Percentiles rank a stretch among this genome's conserved stretches.
Evolutionary conservation across 768 basidiomycete genomes (phyloP).

Genomic region (Pseudohyphozyma bogoriensis): DNA sequence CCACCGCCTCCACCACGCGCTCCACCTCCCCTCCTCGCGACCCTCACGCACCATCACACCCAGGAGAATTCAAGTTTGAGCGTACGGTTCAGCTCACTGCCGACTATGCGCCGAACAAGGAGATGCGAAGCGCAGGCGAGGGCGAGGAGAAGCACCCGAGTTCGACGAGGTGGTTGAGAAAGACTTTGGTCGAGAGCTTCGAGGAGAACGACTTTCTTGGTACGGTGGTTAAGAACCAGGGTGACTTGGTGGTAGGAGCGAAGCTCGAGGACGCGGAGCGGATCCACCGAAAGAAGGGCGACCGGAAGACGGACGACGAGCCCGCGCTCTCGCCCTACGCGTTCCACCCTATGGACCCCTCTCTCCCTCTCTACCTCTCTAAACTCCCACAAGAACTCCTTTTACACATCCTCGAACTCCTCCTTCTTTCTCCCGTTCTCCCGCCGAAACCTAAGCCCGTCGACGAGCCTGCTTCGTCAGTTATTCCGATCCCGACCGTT

Average conservation of each 20-base stretch:
- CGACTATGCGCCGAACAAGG: constrained; percentile 27
- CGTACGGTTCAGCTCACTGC: constrained; percentile 29
- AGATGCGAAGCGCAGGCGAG: constrained; percentile 21
- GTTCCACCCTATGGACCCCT: constrained; percentile 22
- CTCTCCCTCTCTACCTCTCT: constrained; percentile 13
- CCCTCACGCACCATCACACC: background rate
- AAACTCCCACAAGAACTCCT: constrained; percentile 30
- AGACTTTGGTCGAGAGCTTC: constrained; percentile 19
- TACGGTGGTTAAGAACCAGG: too few relatives aligned
- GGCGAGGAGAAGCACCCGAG: constrained; percentile 17
- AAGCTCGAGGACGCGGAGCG: background rate
- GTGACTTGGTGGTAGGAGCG: too few relatives aligned
- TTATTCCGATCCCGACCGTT: background rate
- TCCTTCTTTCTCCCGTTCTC: constrained; percentile 19
- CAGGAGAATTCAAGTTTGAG: background rate
- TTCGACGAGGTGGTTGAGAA: constrained; percentile 16
- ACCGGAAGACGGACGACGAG: too few relatives aligned
- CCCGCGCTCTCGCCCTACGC: too few relatives aligned
- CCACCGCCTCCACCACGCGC: constrained; percentile 1
- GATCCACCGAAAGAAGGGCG: constrained; percentile 11
- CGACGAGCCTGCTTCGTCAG: background rate
- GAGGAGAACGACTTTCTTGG: constrained; percentile 20
- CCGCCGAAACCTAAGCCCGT: background rate
- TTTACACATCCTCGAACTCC: constrained; percentile 21
- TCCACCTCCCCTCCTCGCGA: background rate